These are phyloP conservation scores for Crithidia bombi DNA, from an alignment of 208 protist species.

Conservation along the genomic window DNA sequence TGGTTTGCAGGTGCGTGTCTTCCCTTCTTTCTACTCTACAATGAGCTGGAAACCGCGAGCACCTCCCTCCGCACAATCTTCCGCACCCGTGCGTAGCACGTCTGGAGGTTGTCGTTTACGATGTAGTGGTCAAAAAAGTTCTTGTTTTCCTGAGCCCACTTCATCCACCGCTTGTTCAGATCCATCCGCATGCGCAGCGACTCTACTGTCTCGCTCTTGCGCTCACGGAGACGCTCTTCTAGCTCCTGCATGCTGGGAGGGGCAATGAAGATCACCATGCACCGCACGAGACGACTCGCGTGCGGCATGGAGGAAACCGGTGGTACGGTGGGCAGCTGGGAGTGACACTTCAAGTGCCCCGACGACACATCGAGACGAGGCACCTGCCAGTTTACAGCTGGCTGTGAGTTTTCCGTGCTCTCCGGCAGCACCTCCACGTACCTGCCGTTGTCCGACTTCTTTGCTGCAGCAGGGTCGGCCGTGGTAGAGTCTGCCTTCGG, in stretches of 20 bases:
- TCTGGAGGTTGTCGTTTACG: slow-evolving; percentile 83
- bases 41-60: slow-evolving; percentile 24
- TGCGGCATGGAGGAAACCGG: slow-evolving; percentile 6
- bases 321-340: slow-evolving; percentile 6
- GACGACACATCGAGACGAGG: slow-evolving; percentile 2
- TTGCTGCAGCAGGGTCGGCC: not conserved
- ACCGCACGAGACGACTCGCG: slow-evolving; percentile 38
- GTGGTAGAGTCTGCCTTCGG: not conserved
- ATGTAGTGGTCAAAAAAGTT: slow-evolving; percentile 72
- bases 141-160: slow-evolving; percentile 49
- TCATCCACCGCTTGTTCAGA: slow-evolving; percentile 59
- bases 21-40: slow-evolving; percentile 12
- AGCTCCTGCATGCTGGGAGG: slow-evolving; percentile 68
- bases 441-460: not conserved
- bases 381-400: slow-evolving; percentile 13
- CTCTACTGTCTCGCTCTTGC: slow-evolving; percentile 86
- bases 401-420: not conserved
- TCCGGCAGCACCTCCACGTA: slow-evolving; percentile 12
- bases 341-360: slow-evolving; percentile 4
- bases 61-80: slow-evolving; percentile 40
- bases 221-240: slow-evolving; percentile 69
- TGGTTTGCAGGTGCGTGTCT: not conserved
- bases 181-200: slow-evolving; percentile 64
- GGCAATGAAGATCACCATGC: slow-evolving; percentile 78
- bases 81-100: slow-evolving; percentile 45